Evolutionary conservation across 768 basidiomycete genomes (phyloP).

Genomic region (Lactifluus subvellereus): DNA sequence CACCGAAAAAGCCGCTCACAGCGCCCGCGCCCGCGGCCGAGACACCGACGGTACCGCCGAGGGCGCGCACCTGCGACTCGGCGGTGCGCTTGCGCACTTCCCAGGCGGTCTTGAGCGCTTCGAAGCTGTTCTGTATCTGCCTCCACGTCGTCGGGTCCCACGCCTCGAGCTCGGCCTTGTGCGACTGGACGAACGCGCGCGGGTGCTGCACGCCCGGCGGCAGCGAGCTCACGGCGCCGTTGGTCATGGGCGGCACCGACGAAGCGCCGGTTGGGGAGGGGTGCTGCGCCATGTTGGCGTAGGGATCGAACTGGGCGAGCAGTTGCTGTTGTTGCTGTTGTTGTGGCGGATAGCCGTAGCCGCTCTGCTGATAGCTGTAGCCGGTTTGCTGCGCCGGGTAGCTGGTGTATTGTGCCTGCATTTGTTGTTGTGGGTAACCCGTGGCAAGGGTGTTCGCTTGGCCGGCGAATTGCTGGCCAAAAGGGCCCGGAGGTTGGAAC

Average conservation of each 20-base stretch:
- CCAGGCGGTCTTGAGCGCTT: constrained; percentile 64
- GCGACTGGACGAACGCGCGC: constrained; percentile 55
- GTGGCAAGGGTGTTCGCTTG: constrained; percentile 21
- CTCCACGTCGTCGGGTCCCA: constrained; percentile 27
- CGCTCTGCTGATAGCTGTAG: constrained; percentile 20
- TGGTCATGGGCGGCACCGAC: neutral
- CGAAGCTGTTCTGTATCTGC: constrained; percentile 49
- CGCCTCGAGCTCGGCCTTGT: constrained; percentile 57
- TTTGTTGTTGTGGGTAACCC: constrained; percentile 26
- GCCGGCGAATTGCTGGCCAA: constrained; percentile 18
- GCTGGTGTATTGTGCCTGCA: constrained; percentile 29
- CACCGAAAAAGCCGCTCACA: constrained; percentile 33
- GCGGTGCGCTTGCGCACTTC: constrained; percentile 52
- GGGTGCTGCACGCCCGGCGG: constrained; percentile 50
- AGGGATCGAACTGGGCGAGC: constrained; percentile 24
- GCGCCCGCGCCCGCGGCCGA: neutral
- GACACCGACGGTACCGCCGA: constrained; percentile 33
- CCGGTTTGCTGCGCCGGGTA: constrained; percentile 24
- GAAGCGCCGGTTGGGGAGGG: neutral
- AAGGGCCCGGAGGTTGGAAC: constrained; percentile 15
- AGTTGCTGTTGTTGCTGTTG: constrained; percentile 16
- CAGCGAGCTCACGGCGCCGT: constrained; percentile 1
- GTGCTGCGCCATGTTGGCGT: constrained; percentile 12
- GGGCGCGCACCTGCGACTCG: constrained; percentile 39
- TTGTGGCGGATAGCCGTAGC: constrained; percentile 23